Percentiles rank a stretch among this genome's conserved stretches.
Evolutionary conservation across 495 filamentous ascomycete species (phyloP).

Genomic region (Aspergillus sparsus): DNA sequence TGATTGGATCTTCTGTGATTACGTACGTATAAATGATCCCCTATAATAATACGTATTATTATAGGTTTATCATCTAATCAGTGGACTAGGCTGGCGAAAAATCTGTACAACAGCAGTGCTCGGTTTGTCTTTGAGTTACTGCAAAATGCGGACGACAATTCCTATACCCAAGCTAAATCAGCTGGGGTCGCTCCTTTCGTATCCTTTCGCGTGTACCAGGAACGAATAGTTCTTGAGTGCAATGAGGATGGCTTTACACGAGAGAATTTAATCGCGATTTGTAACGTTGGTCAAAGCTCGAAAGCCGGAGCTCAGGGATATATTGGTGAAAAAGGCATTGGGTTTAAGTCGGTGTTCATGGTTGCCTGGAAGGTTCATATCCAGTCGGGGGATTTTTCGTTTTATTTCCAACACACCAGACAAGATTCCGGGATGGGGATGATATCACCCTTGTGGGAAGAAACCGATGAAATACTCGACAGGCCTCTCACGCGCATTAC

Average conservation of each 20-base stretch:
- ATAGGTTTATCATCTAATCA: not conserved
- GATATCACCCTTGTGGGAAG: constrained; percentile 44
- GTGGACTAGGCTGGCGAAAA: constrained; percentile 27
- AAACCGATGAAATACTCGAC: constrained; percentile 15
- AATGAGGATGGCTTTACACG: constrained; percentile 46
- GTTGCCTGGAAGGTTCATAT: constrained; percentile 49
- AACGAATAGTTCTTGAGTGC: constrained; percentile 36
- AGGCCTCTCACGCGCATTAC: constrained; percentile 37
- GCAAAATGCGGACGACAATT: constrained; percentile 51
- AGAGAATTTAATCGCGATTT: constrained; percentile 39
- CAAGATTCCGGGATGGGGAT: constrained; percentile 45
- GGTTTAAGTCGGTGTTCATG: constrained; percentile 57
- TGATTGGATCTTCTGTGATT: constrained; percentile 34
- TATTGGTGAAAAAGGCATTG: constrained; percentile 54
- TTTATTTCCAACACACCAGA: constrained; percentile 40
- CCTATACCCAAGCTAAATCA: constrained; percentile 21
- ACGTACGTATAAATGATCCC: constrained; percentile 27
- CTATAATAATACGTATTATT: not conserved
- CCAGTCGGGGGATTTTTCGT: constrained; percentile 48
- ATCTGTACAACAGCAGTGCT: constrained; percentile 37
- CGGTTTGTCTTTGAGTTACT: constrained; percentile 46
- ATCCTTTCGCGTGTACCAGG: constrained; percentile 25
- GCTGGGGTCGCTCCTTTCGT: constrained; percentile 23
- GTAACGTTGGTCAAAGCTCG: constrained; percentile 36
- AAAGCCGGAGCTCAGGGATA: constrained; percentile 41